Evolutionary conservation across 2,329 filamentous ascomycete genomes (phyloP), one percentile per base, ranked within the genome.

Genomic region (Botrytis sinoallii): DNA sequence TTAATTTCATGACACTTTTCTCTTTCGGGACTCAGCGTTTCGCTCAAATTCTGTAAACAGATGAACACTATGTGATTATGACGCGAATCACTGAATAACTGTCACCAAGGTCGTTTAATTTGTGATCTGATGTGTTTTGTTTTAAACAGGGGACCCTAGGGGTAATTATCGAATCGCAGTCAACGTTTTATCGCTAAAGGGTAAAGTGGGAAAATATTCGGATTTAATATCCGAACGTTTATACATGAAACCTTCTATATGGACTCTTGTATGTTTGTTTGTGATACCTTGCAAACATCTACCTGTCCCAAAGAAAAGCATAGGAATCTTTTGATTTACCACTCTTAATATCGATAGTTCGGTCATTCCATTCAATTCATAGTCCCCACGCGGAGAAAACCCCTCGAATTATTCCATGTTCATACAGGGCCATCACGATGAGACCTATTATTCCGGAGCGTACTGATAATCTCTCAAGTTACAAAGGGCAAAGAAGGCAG

Each of bases 51-150:
- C 48, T 59, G 20, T 22, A 42, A 48, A 66, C 12, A 38, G 70
- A 57, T 16, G 18, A 55, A 46, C 18, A 35, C 5, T 7, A 29
- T 72, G 29, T 59, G 35, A 65, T n/a, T 35, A 67, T 72, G 35
- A 67, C 38, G 44, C 32, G 25, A 57, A 42, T 42, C n/a, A 32
- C 35, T 42, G 32, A 44, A 44, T 42, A 8, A 42, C 20, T 25
- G 38, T 42, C 38, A 55, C 22, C n/a, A 44, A 57, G 14, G 22
- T 55, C 29, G n/a, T 67, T 67, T 66, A 57, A 71, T 71, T 8
- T 66, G 55, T 55, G 59, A 71, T 71, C 44, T 57, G 35, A 44
- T 18, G n/a, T 69, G 66, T 69, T 69, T 68, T 46, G 61, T 59
- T 59, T 46, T 46, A 35, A 57, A 20, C 44, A 52, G n/a, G 61